These are phyloP conservation scores for Jamesozyma rosinii DNA, from an alignment of 805 yeast genomes.

Conservation along the genomic window DNA sequence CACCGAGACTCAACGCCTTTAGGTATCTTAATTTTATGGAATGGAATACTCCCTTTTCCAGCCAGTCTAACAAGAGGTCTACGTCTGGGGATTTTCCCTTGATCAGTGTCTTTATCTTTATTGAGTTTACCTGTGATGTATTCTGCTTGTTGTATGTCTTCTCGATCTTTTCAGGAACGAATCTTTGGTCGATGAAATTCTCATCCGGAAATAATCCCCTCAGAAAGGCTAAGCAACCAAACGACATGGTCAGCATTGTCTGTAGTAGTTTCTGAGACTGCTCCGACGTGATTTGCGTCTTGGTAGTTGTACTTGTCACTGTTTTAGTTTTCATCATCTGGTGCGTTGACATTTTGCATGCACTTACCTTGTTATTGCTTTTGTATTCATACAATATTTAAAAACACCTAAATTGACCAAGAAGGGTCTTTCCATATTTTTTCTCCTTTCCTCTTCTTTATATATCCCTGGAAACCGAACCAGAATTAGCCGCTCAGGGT, in stretches of 20 bases:
- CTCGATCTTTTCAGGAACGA: conserved; percentile 33
- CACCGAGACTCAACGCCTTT: conserved; percentile 38
- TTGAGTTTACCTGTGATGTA: conserved; percentile 22
- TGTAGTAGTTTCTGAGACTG: conserved; percentile 41
- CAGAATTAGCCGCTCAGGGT: too few relatives aligned
- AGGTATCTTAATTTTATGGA: conserved; percentile 37
- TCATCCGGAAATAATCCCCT: conserved; percentile 51
- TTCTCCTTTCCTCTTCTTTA: too few relatives aligned
- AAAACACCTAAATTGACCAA: too few relatives aligned
- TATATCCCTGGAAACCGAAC: too few relatives aligned
- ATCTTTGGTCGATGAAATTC: conserved; percentile 41
- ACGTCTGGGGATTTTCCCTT: conserved; percentile 40
- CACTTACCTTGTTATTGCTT: not conserved
- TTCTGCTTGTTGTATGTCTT: conserved; percentile 21
- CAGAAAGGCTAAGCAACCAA: conserved; percentile 49
- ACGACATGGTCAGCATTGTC: conserved; percentile 41
- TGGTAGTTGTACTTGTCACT: conserved; percentile 9
- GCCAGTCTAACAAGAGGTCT: conserved; percentile 44
- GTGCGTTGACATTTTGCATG: conserved; percentile 15
- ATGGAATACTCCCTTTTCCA: conserved; percentile 42
- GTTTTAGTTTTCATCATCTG: conserved; percentile 10
- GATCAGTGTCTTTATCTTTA: conserved; percentile 41
- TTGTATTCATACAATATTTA: too few relatives aligned
- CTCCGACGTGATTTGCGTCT: conserved; percentile 26
- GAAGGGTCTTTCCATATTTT: too few relatives aligned